Evolutionary conservation across 129 eudicot species (phyloP), one percentile per base, ranked within the genome.

Genomic region (Arctium minus): DNA sequence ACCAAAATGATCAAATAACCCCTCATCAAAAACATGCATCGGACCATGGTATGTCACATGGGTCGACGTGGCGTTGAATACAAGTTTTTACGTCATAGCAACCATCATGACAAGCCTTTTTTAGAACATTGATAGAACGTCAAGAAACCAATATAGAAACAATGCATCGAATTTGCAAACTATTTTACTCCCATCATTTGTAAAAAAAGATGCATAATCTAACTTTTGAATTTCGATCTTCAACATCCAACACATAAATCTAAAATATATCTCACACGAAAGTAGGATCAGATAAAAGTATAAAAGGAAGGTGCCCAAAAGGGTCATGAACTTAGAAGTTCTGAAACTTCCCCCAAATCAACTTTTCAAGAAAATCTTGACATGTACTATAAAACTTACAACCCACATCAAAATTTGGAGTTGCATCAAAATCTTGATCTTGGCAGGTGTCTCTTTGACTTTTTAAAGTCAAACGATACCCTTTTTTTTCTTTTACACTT

Each of bases 401-500:
- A 56, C 67, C 67, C 67, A 56, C 67, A 56, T 56, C 22, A 46
- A 46, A 46, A 6, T 7, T 33, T 39, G 4, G 46, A 33, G 48
- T 40, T 22, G 0, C 82, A 78, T 36, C 53, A 81, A 60, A 60
- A 60, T 38, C 48, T 40, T 81, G 8, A 81, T 74, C 68, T 74
- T 74, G 10, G 27, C 33, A 65, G 64, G 48, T 29, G 73, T 30
- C 62, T 62, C 56, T 30, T 67, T 67, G 85, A 82, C 81, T 75
- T 82, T 33, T 71, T 5, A 11, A 46, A 44, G 81, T 82, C 77
- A 76, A 82, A 35, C 1, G 5, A 69, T 15, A 68, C 35, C 17
- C 31, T 65, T 22, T 82, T 56, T 82, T 36, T 76, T 68, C 70
- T 72, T 17, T 60, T 6, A 82, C 75, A 82, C 18, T 48, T 11